phyloP scores from a whole-genome alignment of 495 filamentous ascomycete genomes.

The Lepidopterella palustris region DNA sequence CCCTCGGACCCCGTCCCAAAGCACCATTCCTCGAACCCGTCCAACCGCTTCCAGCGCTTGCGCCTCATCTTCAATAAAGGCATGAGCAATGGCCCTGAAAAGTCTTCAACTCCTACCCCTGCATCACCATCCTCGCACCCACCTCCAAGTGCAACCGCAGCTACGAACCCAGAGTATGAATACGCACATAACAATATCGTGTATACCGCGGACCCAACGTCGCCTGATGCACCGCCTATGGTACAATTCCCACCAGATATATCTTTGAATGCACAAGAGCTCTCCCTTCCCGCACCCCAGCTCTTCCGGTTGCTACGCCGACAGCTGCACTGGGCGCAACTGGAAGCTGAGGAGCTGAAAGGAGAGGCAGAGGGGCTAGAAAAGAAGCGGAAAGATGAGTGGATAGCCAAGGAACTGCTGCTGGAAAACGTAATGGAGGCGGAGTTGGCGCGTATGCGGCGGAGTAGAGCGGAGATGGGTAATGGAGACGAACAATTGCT shows the following conservation, averaged over 20 bases:
- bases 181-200: conserved; percentile 37
- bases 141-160: conserved; percentile 17
- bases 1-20: conserved; percentile 83
- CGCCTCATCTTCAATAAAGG: conserved; percentile 27
- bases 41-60: conserved; percentile 31
- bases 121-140: conserved; percentile 23
- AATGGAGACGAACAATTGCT: conserved; percentile 37
- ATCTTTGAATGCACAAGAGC: conserved; percentile 67
- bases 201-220: conserved; percentile 33
- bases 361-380: conserved; percentile 56
- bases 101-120: conserved; percentile 19
- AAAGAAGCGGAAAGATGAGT: conserved; percentile 64
- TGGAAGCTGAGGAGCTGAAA: conserved; percentile 58
- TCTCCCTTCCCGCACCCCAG: conserved; percentile 58
- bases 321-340: conserved; percentile 74
- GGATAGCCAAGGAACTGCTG: conserved; percentile 73
- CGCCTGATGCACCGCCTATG: conserved; percentile 38
- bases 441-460: conserved; percentile 38
- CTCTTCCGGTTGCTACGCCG: conserved; percentile 68
- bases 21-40: conserved; percentile 52
- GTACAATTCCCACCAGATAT: conserved; percentile 52
- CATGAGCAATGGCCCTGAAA: conserved; percentile 2
- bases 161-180: conserved; percentile 19
- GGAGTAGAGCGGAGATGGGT: conserved; percentile 25
- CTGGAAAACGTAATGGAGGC: conserved; percentile 55